Percentiles rank a stretch among this genome's conserved stretches.
These are phyloP conservation scores for Bolboschoenus planiculmis DNA, from an alignment of 176 grass and related monocot genomes.

Conservation along the genomic window DNA sequence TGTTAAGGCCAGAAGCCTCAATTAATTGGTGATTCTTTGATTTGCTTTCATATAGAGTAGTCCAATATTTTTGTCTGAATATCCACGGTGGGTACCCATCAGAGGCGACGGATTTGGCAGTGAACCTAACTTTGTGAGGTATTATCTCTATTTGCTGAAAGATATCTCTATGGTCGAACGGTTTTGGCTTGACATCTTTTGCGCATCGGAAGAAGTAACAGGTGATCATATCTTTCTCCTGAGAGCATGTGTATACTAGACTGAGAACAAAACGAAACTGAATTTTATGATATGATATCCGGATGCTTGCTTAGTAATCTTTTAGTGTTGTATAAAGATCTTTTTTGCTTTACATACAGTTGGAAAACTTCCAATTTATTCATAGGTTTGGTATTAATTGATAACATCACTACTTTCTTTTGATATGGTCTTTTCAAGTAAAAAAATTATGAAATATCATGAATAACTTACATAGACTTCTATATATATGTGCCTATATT, in stretches of 20 bases:
- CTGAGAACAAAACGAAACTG: background rate
- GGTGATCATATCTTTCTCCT: constrained; percentile 15
- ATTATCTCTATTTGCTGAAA: constrained; percentile 61
- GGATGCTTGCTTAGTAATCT: background rate
- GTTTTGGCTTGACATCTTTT: constrained; percentile 28
- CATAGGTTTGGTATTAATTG: background rate
- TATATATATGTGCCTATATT: background rate
- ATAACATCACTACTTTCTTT: background rate
- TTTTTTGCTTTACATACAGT: background rate
- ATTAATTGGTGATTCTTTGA: constrained; percentile 22
- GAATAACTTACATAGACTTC: no score
- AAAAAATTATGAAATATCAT: no score
- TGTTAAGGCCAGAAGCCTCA: constrained; percentile 27
- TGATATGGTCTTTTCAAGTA: no score
- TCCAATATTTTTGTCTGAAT: constrained; percentile 34
- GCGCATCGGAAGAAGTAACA: constrained; percentile 29
- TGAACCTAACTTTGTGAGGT: constrained; percentile 23
- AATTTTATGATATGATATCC: background rate
- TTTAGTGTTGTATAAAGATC: background rate
- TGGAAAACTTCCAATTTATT: background rate
- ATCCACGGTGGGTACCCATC: constrained; percentile 31
- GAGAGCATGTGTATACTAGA: background rate
- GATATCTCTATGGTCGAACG: constrained; percentile 41
- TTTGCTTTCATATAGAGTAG: background rate
- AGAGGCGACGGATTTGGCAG: constrained; percentile 31